These are phyloP conservation scores for Epichloe sylvatica DNA, from an alignment of 2,329 filamentous ascomycete species.

Conservation along the genomic window DNA sequence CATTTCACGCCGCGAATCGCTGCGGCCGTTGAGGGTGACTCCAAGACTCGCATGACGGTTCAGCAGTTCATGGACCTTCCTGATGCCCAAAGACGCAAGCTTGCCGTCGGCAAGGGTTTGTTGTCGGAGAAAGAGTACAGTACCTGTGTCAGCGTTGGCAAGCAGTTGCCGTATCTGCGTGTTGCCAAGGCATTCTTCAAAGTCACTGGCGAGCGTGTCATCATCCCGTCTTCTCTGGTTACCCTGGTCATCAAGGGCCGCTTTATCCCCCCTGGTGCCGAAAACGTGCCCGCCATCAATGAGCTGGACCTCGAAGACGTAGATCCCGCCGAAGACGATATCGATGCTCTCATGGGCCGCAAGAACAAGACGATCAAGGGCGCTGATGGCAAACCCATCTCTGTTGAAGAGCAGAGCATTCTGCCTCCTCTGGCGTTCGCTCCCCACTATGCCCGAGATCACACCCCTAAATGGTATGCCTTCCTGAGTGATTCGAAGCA, in stretches of 20 bases:
- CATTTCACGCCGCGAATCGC: constrained; percentile 60
- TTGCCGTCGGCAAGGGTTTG: constrained; percentile 56
- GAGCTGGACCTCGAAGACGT: constrained; percentile 75
- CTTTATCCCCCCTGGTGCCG: constrained; percentile 75
- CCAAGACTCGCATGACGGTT: constrained; percentile 61
- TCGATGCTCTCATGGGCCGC: constrained; percentile 70
- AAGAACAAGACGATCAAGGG: constrained; percentile 55
- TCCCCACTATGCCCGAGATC: constrained; percentile 78
- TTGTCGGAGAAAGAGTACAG: constrained; percentile 65
- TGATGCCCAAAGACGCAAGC: constrained; percentile 55
- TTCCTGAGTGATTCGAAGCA: constrained; percentile 92
- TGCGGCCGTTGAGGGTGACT: constrained; percentile 57
- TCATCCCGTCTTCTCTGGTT: constrained; percentile 84
- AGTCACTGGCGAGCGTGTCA: constrained; percentile 83
- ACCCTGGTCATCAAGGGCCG: constrained; percentile 92
- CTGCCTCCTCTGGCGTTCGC: constrained; percentile 79
- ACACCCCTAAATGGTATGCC: constrained; percentile 83
- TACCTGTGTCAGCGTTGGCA: constrained; percentile 60
- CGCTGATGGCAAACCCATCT: constrained; percentile 40
- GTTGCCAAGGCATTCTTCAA: constrained; percentile 97
- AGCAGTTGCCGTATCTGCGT: constrained; percentile 69
- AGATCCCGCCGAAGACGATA: constrained; percentile 83
- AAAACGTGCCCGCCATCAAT: constrained; percentile 59
- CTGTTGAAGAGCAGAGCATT: constrained; percentile 48
- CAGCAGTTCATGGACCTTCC: constrained; percentile 82